Percentiles rank a stretch among this genome's conserved stretches.
phyloP scores from a whole-genome alignment of 352 stramenopile genomes.

The Phytopythium kandeliae region DNA sequence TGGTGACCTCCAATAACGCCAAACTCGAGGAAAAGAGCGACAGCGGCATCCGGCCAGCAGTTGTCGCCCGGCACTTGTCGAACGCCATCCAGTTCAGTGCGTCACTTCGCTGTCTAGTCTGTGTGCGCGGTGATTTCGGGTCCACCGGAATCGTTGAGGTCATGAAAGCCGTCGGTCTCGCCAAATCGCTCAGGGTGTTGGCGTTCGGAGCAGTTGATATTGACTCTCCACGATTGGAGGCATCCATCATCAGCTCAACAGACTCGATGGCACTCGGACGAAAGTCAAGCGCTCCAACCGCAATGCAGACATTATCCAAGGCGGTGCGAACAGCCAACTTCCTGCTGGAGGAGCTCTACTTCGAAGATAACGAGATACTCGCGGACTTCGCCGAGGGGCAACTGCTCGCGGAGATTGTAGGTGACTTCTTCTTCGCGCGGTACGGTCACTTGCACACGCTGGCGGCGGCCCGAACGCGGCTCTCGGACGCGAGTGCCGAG shows the following conservation, averaged over 20 bases:
- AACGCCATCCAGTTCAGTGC: constrained; percentile 43
- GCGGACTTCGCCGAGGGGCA: constrained; percentile 16
- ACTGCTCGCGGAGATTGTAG: constrained; percentile 33
- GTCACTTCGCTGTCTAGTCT: constrained; percentile 33
- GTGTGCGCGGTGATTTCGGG: constrained; percentile 24
- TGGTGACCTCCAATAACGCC: not conserved
- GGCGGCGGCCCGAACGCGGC: constrained; percentile 28
- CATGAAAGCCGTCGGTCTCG: constrained; percentile 30
- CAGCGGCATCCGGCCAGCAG: not conserved
- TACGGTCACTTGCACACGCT: constrained; percentile 54
- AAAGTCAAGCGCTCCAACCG: constrained; percentile 10
- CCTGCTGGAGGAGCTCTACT: constrained; percentile 51
- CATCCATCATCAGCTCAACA: no score
- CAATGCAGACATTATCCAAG: constrained; percentile 29
- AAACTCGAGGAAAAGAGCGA: not conserved
- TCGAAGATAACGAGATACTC: constrained; percentile 47
- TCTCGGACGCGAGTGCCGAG: constrained; percentile 31
- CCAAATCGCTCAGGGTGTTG: constrained; percentile 37
- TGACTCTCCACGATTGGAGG: not conserved
- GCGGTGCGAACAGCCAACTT: constrained; percentile 49
- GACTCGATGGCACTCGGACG: not conserved
- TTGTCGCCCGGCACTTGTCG: constrained; percentile 27
- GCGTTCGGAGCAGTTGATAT: constrained; percentile 32
- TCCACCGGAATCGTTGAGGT: constrained; percentile 20
- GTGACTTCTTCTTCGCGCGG: constrained; percentile 72